Conservation (phyloP, 2,329 filamentous ascomycete species). For the Sphaceloma murrayae region DNA sequence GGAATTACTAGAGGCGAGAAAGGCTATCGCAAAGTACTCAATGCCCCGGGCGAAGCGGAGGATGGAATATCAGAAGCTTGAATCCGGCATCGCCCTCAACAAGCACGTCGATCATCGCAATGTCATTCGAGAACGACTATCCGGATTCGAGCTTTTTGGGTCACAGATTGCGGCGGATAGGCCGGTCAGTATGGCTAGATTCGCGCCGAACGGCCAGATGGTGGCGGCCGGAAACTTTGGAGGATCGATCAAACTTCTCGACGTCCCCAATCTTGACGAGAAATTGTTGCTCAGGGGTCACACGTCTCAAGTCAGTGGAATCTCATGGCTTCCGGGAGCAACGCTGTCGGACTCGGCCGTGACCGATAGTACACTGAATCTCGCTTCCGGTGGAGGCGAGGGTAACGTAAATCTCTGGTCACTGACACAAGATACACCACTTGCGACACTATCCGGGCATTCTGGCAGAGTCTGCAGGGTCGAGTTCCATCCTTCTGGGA, state of each 20-base stretch:
- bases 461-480: slow-evolving; percentile 79
- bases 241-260: slow-evolving; percentile 76
- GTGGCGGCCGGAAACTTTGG: slow-evolving; percentile 91
- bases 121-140: slow-evolving; percentile 70
- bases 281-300: slow-evolving; percentile 72
- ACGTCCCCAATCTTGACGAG: slow-evolving; percentile 71
- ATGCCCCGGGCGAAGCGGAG: slow-evolving; percentile 71
- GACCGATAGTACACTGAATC: slow-evolving; percentile 58
- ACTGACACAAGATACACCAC: slow-evolving; percentile 70
- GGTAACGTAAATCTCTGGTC: slow-evolving; percentile 87
- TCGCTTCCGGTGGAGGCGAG: slow-evolving; percentile 85
- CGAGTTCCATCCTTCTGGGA: slow-evolving; percentile 87
- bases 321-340: slow-evolving; percentile 81
- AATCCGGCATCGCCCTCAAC: slow-evolving; percentile 72
- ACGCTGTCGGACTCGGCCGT: slow-evolving; percentile 64
- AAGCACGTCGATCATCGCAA: slow-evolving; percentile 92
- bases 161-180: slow-evolving; percentile 88
- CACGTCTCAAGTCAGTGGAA: slow-evolving; percentile 76
- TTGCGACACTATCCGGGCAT: slow-evolving; percentile 75
- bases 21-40: slow-evolving; percentile 72
- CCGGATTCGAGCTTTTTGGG: slow-evolving; percentile 80
- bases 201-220: slow-evolving; percentile 73
- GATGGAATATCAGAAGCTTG: slow-evolving; percentile 65
- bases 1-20: slow-evolving; percentile 64
- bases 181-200: slow-evolving; percentile 82